Base-by-base conservation (phyloP, 2,329 filamentous ascomycete species). In the Fusarium sp. region DNA sequence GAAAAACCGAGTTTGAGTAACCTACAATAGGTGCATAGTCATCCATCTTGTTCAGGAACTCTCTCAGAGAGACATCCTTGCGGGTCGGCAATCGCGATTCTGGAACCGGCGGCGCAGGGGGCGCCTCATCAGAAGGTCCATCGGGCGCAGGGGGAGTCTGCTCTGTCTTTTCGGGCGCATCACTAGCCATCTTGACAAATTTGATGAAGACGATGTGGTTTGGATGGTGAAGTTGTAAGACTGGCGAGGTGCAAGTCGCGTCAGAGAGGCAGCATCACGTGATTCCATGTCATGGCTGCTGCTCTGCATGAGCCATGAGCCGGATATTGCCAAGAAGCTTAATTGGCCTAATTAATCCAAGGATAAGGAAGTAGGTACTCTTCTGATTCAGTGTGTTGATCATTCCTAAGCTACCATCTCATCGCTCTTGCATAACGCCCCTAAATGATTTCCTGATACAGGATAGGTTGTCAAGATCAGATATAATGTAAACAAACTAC, bases 11-110 rank as follows among this genome's bases (percentile, higher is more conserved):
- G 24, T 29, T 15, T 32, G 19, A 25, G n/a, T 50, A 22, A 52
- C 90, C 65, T 85, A 97, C 93, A 72, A 99, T 97, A 10, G 95
- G 95, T 59, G 95, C 93, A 78, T 95, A 98, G 72, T 99, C 95
- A 74, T 99, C 95, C 90, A 99, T 98, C 83, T 97, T 97, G 65
- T 86, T 85, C 15, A 99, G 78, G 74, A 99, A 97, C 77, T 98
- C 94, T 73, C 93, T 91, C 66, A 99, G 80, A 35, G 91, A 96
- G 19, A 90, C 89, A 78, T 99, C 95, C 79, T 98, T 98, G 75
- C 93, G 92, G 48, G 89, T 89, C 2, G 91, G 88, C 64, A 91
- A 80, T 72, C 85, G 87, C 36, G 88, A 77, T 57, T 91, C 89
- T 6, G 83, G 76, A 6, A 78, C 75, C 9, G 83, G 75, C 36